Evolutionary conservation across 2,329 filamentous ascomycete genomes (phyloP).

Genomic region (Fusarium haematococcum): DNA sequence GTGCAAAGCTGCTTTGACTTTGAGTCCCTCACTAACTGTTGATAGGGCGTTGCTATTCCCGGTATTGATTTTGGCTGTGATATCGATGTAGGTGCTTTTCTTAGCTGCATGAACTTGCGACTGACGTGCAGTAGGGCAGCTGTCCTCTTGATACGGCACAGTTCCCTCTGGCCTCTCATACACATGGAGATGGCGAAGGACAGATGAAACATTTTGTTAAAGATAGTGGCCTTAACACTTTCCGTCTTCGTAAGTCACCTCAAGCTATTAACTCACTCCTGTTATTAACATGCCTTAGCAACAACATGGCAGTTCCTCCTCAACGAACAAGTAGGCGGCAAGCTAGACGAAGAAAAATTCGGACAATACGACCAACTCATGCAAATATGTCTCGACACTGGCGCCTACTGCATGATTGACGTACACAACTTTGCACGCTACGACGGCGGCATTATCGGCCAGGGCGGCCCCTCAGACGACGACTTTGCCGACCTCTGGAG

Average conservation of each 20-base stretch:
- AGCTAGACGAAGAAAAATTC: constrained; percentile 61
- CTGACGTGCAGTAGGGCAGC: constrained; percentile 47
- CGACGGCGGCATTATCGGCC: constrained; percentile 72
- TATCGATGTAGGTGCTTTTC: constrained; percentile 54
- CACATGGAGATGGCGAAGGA: constrained; percentile 54
- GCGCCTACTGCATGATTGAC: constrained; percentile 70
- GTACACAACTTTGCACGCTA: constrained; percentile 71
- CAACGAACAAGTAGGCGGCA: constrained; percentile 62
- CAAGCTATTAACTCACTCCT: neutral
- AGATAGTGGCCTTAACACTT: constrained; percentile 65
- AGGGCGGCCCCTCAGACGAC: constrained; percentile 71
- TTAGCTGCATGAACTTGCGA: neutral
- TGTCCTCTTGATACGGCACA: constrained; percentile 52
- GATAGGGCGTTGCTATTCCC: constrained; percentile 58
- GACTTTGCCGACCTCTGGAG: constrained; percentile 70
- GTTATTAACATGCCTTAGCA: constrained; percentile 41
- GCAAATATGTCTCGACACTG: constrained; percentile 66
- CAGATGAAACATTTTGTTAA: constrained; percentile 70
- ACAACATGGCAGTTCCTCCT: constrained; percentile 69
- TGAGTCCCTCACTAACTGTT: neutral
- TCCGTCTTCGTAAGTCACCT: constrained; percentile 58
- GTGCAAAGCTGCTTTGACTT: neutral
- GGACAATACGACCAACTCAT: constrained; percentile 67
- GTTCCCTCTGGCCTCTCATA: constrained; percentile 49
- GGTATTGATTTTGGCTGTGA: constrained; percentile 62